Evolutionary conservation across 78 protist genomes (phyloP).

Genomic region (Bodo saltans): DNA sequence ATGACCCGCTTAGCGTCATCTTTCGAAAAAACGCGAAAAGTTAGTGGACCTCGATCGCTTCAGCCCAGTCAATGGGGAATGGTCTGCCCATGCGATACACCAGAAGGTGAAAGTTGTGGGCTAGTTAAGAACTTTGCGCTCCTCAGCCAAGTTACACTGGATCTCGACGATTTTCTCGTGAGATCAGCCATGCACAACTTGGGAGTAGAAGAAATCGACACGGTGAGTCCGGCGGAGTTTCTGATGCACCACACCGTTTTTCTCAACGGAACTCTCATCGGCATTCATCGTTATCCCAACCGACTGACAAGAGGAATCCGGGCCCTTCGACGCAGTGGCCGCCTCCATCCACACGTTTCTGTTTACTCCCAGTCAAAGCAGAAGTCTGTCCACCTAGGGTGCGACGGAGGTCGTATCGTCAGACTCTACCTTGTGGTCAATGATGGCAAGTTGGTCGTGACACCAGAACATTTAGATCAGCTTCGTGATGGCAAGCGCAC

Average conservation of each 20-base stretch:
- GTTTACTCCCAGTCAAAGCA: slow-evolving; percentile 61
- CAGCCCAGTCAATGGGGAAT: slow-evolving; percentile 99
- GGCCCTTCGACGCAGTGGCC: slow-evolving; percentile 71
- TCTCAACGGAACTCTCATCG: slow-evolving; percentile 87
- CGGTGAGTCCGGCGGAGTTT: slow-evolving; percentile 67
- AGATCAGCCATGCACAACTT: slow-evolving; percentile 37
- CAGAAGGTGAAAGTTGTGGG: slow-evolving; percentile 99
- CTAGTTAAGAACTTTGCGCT: slow-evolving; percentile 98
- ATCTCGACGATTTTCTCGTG: slow-evolving; percentile 52
- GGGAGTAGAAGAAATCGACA: slow-evolving; percentile 80
- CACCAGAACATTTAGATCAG: slow-evolving; percentile 57
- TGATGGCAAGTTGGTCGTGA: slow-evolving; percentile 60
- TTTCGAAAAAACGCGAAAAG: slow-evolving; percentile 97
- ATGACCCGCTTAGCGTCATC: slow-evolving; percentile 96
- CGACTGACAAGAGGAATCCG: slow-evolving; percentile 44
- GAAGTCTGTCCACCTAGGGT: slow-evolving; percentile 74
- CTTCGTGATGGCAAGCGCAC: slow-evolving; percentile 56
- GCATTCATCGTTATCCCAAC: slow-evolving; percentile 85
- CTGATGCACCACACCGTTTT: slow-evolving; percentile 59
- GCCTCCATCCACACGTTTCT: slow-evolving; percentile 71
- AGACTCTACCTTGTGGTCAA: slow-evolving; percentile 94
- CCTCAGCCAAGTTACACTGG: slow-evolving; percentile 94
- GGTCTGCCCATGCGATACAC: slow-evolving; percentile 99
- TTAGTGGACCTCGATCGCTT: slow-evolving; percentile 84
- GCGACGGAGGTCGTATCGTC: slow-evolving; percentile 98